Percentiles rank a stretch among this genome's conserved stretches.
Evolutionary conservation across 495 filamentous ascomycete species (phyloP).

Genomic region (Annulohypoxylon moriforme): DNA sequence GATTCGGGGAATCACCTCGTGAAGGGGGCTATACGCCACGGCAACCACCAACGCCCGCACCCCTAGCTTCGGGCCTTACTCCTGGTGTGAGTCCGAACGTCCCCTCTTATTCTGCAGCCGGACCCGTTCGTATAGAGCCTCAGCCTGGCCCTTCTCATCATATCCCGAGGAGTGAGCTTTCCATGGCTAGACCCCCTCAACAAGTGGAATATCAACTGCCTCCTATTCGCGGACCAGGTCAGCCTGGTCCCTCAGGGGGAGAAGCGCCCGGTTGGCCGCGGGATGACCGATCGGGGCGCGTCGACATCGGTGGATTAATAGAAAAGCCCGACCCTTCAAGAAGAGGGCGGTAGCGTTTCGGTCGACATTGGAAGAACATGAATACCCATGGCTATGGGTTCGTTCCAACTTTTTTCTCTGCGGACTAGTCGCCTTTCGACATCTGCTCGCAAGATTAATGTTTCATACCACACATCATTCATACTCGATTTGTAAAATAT

Average conservation of each 20-base stretch:
- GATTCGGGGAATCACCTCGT: constrained; percentile 51
- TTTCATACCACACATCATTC: constrained; percentile 39
- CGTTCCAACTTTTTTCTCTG: constrained; percentile 17
- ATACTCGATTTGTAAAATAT: constrained; percentile 44
- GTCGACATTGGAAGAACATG: constrained; percentile 16
- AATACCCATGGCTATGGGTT: constrained; percentile 11
- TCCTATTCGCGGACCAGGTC: constrained; percentile 61
- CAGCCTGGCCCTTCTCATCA: constrained; percentile 54
- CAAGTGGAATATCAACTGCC: constrained; percentile 62
- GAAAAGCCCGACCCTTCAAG: constrained; percentile 55
- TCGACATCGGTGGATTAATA: constrained; percentile 67
- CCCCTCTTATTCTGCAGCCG: constrained; percentile 52
- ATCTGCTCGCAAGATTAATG: constrained; percentile 32
- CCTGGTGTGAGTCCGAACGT: constrained; percentile 46
- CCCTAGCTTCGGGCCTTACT: constrained; percentile 45
- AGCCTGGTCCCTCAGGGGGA: constrained; percentile 45
- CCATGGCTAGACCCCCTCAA: constrained; percentile 48
- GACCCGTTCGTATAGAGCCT: constrained; percentile 54
- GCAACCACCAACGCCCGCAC: constrained; percentile 49
- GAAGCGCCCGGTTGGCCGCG: constrained; percentile 51
- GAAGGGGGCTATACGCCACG: constrained; percentile 48
- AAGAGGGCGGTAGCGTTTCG: constrained; percentile 39
- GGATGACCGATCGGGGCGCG: constrained; percentile 59
- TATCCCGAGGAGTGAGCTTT: constrained; percentile 59
- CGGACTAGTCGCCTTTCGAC: constrained; percentile 9